Conservation (phyloP, 2,329 filamentous ascomycete genomes). For the Tolypocladium capitatum region DNA sequence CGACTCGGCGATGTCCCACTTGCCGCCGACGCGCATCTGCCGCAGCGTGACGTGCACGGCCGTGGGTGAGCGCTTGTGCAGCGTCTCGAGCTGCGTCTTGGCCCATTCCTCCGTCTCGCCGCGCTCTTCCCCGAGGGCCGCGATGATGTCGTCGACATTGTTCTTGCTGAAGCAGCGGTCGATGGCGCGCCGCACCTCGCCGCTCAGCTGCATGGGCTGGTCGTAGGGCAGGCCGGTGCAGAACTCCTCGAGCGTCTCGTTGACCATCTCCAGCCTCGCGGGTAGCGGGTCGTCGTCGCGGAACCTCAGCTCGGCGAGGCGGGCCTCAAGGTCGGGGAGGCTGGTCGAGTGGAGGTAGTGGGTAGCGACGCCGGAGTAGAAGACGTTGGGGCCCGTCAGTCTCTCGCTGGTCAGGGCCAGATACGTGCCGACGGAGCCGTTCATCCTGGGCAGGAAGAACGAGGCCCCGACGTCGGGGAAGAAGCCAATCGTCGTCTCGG, state of each 20-base stretch:
- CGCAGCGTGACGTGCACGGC: constrained; percentile 71
- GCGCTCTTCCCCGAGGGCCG: constrained; percentile 43
- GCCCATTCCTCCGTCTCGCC: constrained; percentile 60
- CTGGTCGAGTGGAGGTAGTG: constrained; percentile 92
- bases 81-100: constrained; percentile 57
- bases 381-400: constrained; percentile 69
- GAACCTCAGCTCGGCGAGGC: constrained; percentile 82
- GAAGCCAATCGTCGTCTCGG: constrained; percentile 95
- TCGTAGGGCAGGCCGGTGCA: constrained; percentile 70
- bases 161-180: constrained; percentile 67
- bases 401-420: constrained; percentile 82
- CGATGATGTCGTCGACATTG: constrained; percentile 56
- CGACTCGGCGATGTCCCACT: constrained; percentile 72
- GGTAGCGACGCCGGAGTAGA: constrained; percentile 85
- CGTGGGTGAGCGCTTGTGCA: constrained; percentile 71
- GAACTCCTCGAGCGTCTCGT: constrained; percentile 85
- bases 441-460: constrained; percentile 86
- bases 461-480: constrained; percentile 96
- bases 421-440: constrained; percentile 80
- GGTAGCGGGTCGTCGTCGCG: constrained; percentile 55
- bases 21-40: constrained; percentile 63
- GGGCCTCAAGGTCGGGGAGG: constrained; percentile 66
- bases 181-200: constrained; percentile 63
- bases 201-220: constrained; percentile 53
- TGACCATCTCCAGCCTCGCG: constrained; percentile 58